A percentile compares a stretch with the other conserved stretches of the same genome.
phyloP scores from a whole-genome alignment of 345 rosid genomes.

The Gynandropsis gynandra region DNA sequence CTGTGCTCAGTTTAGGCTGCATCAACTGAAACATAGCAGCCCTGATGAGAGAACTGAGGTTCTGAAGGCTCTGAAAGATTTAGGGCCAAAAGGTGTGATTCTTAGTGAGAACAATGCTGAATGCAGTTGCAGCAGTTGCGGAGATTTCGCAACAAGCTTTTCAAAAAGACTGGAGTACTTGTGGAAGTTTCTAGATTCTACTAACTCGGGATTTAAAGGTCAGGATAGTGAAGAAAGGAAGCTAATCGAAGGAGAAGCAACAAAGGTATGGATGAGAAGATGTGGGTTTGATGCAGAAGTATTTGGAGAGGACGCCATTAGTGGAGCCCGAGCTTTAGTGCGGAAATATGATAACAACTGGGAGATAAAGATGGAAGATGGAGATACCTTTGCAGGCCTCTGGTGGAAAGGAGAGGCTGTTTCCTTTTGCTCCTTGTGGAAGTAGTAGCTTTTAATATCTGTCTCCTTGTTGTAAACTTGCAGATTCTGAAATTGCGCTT shows the following conservation, averaged over 20 bases:
- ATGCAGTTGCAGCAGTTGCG: constrained; percentile 30
- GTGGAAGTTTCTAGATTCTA: constrained; percentile 84
- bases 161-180: constrained; percentile 54
- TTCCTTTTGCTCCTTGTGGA: constrained; percentile 84
- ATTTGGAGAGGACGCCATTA: constrained; percentile 60
- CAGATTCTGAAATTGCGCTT: neutral
- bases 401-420: constrained; percentile 83
- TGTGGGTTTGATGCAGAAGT: constrained; percentile 46
- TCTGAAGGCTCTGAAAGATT: constrained; percentile 24
- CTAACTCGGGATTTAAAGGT: constrained; percentile 69
- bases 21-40: constrained; percentile 45
- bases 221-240: constrained; percentile 68
- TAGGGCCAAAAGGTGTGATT: constrained; percentile 59
- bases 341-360: constrained; percentile 77
- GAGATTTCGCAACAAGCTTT: constrained; percentile 57
- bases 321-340: constrained; percentile 60
- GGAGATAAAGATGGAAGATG: constrained; percentile 68
- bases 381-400: constrained; percentile 48
- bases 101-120: constrained; percentile 62
- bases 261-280: constrained; percentile 61
- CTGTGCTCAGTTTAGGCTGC: constrained; percentile 72
- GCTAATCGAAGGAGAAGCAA: constrained; percentile 84
- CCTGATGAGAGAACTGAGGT: constrained; percentile 50
- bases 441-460: constrained; percentile 16
- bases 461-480: constrained; percentile 10